Percentiles rank a stretch among this genome's conserved stretches.
phyloP scores from a whole-genome alignment of 805 yeast genomes.

The Candida palmyrensis region DNA sequence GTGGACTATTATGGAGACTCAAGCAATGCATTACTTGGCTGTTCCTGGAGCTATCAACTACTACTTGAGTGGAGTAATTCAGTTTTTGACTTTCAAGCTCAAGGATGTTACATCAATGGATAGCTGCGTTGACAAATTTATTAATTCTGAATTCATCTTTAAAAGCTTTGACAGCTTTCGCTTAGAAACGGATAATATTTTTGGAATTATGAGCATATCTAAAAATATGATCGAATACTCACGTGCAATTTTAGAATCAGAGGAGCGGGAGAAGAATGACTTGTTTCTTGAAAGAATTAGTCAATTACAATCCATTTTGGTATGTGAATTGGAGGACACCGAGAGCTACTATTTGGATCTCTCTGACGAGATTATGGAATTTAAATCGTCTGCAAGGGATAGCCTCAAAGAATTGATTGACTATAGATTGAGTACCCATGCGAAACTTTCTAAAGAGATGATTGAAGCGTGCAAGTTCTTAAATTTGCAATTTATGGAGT shows the following conservation, averaged over 20 bases:
- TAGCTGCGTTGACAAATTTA: constrained; percentile 7
- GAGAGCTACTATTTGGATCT: constrained; percentile 33
- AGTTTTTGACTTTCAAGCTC: constrained; percentile 16
- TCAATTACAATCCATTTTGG: constrained; percentile 23
- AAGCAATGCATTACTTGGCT: constrained; percentile 18
- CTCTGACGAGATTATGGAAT: constrained; percentile 16
- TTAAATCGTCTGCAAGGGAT: constrained; percentile 13
- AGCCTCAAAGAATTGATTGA: constrained; percentile 10
- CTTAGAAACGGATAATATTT: constrained; percentile 25
- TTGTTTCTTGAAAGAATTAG: constrained; percentile 4
- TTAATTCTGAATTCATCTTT: constrained; percentile 26
- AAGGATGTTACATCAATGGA: constrained; percentile 1
- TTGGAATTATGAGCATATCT: constrained; percentile 24
- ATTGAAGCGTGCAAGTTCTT: constrained; percentile 8
- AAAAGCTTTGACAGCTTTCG: constrained; percentile 21
- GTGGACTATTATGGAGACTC: constrained; percentile 31
- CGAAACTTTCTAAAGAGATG: constrained; percentile 2
- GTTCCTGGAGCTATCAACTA: constrained; percentile 18
- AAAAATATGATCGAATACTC: constrained; percentile 15
- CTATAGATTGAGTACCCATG: background rate
- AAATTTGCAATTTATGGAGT: constrained; percentile 1
- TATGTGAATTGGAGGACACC: constrained; percentile 34
- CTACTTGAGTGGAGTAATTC: constrained; percentile 25
- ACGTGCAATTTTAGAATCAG: background rate
- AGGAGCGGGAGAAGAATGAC: too few species aligned